A percentile compares a stretch with the other conserved stretches of the same genome.
phyloP scores from a whole-genome alignment of 805 yeast species.

The Yamadazyma nakazawae region DNA sequence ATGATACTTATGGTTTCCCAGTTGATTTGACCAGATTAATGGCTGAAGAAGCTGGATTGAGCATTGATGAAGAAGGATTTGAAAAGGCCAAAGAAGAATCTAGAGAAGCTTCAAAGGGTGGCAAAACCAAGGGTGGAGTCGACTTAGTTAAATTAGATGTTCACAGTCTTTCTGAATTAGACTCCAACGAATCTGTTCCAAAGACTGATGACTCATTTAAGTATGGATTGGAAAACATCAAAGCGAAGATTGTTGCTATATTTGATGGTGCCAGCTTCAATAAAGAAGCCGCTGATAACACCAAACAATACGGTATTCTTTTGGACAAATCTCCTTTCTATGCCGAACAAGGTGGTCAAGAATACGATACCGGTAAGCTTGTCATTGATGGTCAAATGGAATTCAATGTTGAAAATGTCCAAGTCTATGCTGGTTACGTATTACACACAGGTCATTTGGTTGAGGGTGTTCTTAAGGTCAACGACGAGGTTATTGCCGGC shows the following conservation, averaged over 20 bases:
- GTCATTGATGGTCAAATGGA: conserved; percentile 85
- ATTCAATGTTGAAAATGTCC: conserved; percentile 89
- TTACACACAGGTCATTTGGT: conserved; percentile 85
- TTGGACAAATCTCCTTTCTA: conserved; percentile 91
- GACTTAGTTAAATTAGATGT: conserved; percentile 80
- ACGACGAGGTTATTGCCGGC: conserved; percentile 75
- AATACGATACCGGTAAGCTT: conserved; percentile 88
- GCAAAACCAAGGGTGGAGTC: conserved; percentile 57
- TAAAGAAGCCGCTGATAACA: conserved; percentile 35
- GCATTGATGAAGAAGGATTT: conserved; percentile 88
- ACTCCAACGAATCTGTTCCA: conserved; percentile 54
- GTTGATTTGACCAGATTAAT: conserved; percentile 94
- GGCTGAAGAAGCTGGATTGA: conserved; percentile 97
- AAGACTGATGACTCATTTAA: conserved; percentile 83
- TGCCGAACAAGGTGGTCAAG: conserved; percentile 99
- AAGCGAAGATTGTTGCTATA: conserved; percentile 68
- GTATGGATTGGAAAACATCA: conserved; percentile 67
- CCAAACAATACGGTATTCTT: conserved; percentile 67
- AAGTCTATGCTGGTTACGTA: conserved; percentile 89
- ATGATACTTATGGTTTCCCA: conserved; percentile 99
- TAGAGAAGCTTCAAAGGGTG: conserved; percentile 92
- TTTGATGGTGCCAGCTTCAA: conserved; percentile 65
- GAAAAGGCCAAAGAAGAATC: conserved; percentile 88
- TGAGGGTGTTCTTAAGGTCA: conserved; percentile 71
- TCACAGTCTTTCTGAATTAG: conserved; percentile 77